phyloP scores from a whole-genome alignment of 208 protist genomes.

The Leishmania braziliensis region DNA sequence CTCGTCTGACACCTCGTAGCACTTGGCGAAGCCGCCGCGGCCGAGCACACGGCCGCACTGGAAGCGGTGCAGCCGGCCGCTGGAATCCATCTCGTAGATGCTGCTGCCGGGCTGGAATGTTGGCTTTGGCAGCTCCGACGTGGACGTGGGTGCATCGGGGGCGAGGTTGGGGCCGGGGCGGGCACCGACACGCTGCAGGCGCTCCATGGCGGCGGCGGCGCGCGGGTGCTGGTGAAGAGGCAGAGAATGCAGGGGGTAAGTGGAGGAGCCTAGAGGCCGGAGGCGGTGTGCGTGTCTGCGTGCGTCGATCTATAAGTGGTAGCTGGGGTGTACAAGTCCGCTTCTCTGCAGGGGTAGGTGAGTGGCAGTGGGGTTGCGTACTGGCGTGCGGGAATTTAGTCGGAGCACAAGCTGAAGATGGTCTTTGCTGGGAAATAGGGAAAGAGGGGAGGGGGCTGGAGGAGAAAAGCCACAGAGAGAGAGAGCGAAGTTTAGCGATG shows the following conservation, averaged over 20 bases:
- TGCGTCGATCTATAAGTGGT: not conserved
- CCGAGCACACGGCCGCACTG: slow-evolving; percentile 68
- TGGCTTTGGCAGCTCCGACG: slow-evolving; percentile 43
- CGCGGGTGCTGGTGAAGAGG: not conserved
- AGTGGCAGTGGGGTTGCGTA: not conserved
- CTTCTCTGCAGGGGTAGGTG: not conserved
- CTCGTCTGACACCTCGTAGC: slow-evolving; percentile 92
- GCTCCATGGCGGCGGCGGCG: slow-evolving; percentile 13
- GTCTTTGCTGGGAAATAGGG: not conserved
- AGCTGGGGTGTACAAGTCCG: not conserved
- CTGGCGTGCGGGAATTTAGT: not conserved
- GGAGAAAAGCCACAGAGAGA: not conserved
- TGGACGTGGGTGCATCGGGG: slow-evolving; percentile 8
- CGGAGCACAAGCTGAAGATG: not conserved
- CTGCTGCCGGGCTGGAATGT: slow-evolving; percentile 47
- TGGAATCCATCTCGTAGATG: slow-evolving; percentile 58
- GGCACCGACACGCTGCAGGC: slow-evolving; percentile 20
- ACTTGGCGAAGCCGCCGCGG: slow-evolving; percentile 97
- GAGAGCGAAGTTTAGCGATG: not conserved
- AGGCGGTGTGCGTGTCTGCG: not conserved
- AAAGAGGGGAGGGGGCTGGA: not conserved
- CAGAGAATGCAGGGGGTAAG: not conserved
- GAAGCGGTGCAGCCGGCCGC: slow-evolving; percentile 55
- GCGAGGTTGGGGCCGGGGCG: slow-evolving; percentile 6
- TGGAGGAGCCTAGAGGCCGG: not conserved